Conservation (phyloP, 345 rosid species). For the Brassica napus region Da-Ae NC_063436.1:20342501-20343000, state of each 20-base stretch:
- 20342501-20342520: slow-evolving; percentile 96
- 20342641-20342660: slow-evolving; percentile 7
- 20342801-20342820: too few species aligned
- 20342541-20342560: slow-evolving; percentile 81
- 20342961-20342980: too few species aligned
- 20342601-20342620: slow-evolving; percentile 10
- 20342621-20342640: neutral
- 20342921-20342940: too few species aligned
- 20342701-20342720: slow-evolving; percentile 26
- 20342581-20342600: slow-evolving; percentile 41
- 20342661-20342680: slow-evolving; percentile 25
- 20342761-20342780: neutral
- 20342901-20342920: too few species aligned
- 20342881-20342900: too few species aligned
- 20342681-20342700: slow-evolving; percentile 29
- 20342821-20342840: too few species aligned
- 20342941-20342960: too few species aligned
- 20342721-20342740: slow-evolving; percentile 24
- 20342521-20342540: slow-evolving; percentile 87
- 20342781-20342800: too few species aligned
- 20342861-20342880: too few species aligned
- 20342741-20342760: slow-evolving; percentile 15
- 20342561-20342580: slow-evolving; percentile 81
- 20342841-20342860: too few species aligned
- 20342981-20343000: too few species aligned